A percentile compares a stretch with the other conserved stretches of the same genome.
phyloP scores from a whole-genome alignment of 1,139 yeast genomes.

The Candida neerlandica region DNA sequence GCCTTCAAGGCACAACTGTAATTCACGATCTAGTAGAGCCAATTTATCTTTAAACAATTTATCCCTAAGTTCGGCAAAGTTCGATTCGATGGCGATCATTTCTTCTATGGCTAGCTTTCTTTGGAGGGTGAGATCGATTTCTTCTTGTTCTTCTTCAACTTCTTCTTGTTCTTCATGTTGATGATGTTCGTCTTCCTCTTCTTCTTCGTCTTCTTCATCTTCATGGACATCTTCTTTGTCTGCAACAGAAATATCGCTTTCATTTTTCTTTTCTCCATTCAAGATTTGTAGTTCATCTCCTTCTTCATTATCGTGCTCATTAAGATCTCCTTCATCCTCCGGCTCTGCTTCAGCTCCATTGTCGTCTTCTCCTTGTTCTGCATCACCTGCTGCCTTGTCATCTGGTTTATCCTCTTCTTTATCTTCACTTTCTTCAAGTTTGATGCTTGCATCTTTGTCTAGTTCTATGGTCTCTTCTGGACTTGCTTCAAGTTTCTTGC shows the following conservation, averaged over 20 bases:
- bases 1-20: slow-evolving; percentile 85
- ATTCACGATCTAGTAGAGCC: slow-evolving; percentile 73
- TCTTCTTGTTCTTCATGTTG: slow-evolving; percentile 15
- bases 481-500: slow-evolving; percentile 18
- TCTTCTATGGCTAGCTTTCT: slow-evolving; percentile 67
- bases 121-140: slow-evolving; percentile 49
- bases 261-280: background rate
- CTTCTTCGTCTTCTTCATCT: slow-evolving; percentile 24
- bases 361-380: slow-evolving; percentile 14
- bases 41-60: slow-evolving; percentile 74
- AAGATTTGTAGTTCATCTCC: background rate
- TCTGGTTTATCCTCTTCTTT: slow-evolving; percentile 8
- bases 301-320: slow-evolving; percentile 7
- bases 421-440: slow-evolving; percentile 24
- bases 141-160: slow-evolving; percentile 30
- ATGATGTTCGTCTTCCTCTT: slow-evolving; percentile 18
- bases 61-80: slow-evolving; percentile 85
- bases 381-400: too few species aligned
- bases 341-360: slow-evolving; percentile 18
- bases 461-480: slow-evolving; percentile 21
- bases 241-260: slow-evolving; percentile 18
- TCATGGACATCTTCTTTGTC: slow-evolving; percentile 22
- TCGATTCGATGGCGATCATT: slow-evolving; percentile 76
- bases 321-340: slow-evolving; percentile 15
- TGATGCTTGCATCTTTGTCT: slow-evolving; percentile 24